Base-by-base conservation (phyloP, 2,329 filamentous ascomycete species). In the Aspergillus proliferans region DNA sequence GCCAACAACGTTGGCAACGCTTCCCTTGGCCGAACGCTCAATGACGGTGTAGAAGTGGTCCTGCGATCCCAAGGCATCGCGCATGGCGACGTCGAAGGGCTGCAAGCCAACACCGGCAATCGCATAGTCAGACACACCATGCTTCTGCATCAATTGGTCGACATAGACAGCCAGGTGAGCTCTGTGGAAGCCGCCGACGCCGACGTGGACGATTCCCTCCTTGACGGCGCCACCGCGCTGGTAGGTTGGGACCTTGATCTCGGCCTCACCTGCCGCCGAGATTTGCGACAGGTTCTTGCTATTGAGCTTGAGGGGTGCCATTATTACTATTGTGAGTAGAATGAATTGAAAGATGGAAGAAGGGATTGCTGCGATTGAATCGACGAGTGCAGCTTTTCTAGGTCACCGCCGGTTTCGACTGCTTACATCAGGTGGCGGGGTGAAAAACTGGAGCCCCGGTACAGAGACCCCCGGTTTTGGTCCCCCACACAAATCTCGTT, bases 171-270 rank as follows among this genome's bases (percentile, higher is more conserved):
- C 76, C 62, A 79, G 58, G 49, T 79, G 76, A 19, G 76, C 75
- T 55, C 76, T 67, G 69, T 79, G 76, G 67, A 79, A 79, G 59
- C 76, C 76, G 52, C 76, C 76, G 10, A 79, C 76, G 45, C 76
- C 76, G 48, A 79, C 65, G 62, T 79, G 76, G 42, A 79, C 76
- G 46, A 79, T 78, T 34, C 76, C 76, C 60, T 79, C 74, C 67
- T 77, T 78, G 53, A 78, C 67, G 36, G 62, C 66, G 52, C 56
- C 56, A 52, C 58, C 59, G 45, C 76, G 75, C 45, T 65, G 61
- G 60, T 78, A 78, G 50, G 63, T 71, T 3, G 74, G 75, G 38
- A 72, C 58, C 52, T 65, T 62, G 52, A 74, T 59, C 30, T 57
- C 49, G 24, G 55, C 40, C 45, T 64, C 51, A 12, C 58, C 58